Evolutionary conservation across 306 rosid genomes (phyloP), one percentile per base, ranked within the genome.

Genomic region (Alnus glutinosa): DNA sequence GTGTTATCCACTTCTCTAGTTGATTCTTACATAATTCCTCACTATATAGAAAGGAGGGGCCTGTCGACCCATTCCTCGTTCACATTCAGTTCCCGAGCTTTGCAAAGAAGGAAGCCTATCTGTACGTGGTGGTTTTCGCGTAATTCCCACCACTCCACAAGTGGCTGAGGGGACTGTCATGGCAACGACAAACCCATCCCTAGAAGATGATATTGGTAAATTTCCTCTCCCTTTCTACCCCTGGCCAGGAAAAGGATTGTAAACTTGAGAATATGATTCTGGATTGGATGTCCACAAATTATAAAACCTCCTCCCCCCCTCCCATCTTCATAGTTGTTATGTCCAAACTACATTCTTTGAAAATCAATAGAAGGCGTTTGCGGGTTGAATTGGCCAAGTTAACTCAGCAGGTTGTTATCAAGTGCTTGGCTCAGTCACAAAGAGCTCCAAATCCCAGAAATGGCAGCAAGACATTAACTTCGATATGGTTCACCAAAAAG

Each of bases 41-140:
- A 64, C 81, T 74, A 78, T 73, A 54, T 83, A 91, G 98, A 90
- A 81, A 81, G 91, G 83, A 76, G 90, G 64, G 47, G 34, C 62
- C 70, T 78, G 69, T 46, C 75, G 36, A 75, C 77, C 88, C 5
- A 77, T 88, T 82, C 83, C 75, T 30, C 92, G 90, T 55, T 88
- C 92, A 32, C 81, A 1, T 54, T 86, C 92, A 9, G 87, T 86
- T 14, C 92, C 92, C 2, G 82, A 34, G n/a, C 74, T 86, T 66
- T 55, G 46, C 39, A 84, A 86, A 71, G 82, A 82, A 70, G 88
- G 90, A 80, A 84, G 79, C 28, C n/a, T 78, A 76, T 55, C 54
- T 16, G 7, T 75, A 54, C 73, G 73, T 39, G 64, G 84, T 62
- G 74, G 48, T 62, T 77, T 80, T 77, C 85, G 80, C 47, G 87